A percentile compares a stretch with the other conserved stretches of the same genome.
Conservation (phyloP, 2,329 filamentous ascomycete genomes). For the Albophoma yamanashiensis region DNA sequence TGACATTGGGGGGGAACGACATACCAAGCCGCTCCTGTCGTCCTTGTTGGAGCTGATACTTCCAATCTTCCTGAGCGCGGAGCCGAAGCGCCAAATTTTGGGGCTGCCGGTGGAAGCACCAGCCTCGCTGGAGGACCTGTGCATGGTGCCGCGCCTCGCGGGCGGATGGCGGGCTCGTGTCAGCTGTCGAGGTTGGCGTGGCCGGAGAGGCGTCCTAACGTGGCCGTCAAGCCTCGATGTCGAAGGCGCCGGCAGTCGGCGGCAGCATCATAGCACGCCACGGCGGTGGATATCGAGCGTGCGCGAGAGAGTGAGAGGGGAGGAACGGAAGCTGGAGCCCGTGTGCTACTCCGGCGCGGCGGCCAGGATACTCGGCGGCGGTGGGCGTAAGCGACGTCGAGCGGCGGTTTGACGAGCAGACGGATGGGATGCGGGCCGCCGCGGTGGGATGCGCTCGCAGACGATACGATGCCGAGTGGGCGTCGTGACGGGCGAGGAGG, state of each 20-base stretch:
- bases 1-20: not conserved
- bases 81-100: constrained; percentile 12
- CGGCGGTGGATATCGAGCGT: not conserved
- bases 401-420: not conserved
- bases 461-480: not conserved
- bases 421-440: not conserved
- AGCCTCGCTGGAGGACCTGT: constrained; percentile 18
- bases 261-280: not conserved
- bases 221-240: not conserved
- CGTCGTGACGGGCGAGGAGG: not conserved
- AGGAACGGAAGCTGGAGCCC: not conserved
- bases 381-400: not conserved
- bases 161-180: constrained; percentile 1
- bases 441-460: not conserved
- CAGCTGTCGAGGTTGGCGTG: not conserved
- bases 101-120: constrained; percentile 6
- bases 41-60: constrained; percentile 11
- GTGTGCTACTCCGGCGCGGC: not conserved
- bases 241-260: not conserved
- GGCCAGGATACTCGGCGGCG: not conserved
- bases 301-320: not conserved
- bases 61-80: constrained; percentile 8
- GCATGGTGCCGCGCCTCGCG: constrained; percentile 11
- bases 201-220: not conserved
- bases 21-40: constrained; percentile 8